phyloP scores from a whole-genome alignment of 2,329 filamentous ascomycete genomes.

The Pyrenophora teres region DNA sequence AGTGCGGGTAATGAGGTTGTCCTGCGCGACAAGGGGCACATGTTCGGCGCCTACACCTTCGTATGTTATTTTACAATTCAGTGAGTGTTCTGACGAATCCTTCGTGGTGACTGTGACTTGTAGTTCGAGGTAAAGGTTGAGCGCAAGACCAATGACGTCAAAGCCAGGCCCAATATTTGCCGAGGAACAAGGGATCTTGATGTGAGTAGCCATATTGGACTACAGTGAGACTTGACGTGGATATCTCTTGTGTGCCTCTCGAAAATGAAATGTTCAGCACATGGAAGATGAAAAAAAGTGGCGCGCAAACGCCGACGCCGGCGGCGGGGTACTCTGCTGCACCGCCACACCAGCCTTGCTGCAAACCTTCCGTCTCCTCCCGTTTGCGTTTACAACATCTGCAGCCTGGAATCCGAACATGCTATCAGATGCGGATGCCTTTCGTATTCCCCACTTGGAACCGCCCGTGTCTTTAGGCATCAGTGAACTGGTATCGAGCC shows the following conservation, averaged over 20 bases:
- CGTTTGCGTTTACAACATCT: too few species aligned
- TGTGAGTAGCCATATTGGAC: conserved; percentile 55
- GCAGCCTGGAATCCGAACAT: too few species aligned
- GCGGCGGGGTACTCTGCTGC: conserved; percentile 8
- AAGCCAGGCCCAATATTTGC: conserved; percentile 97
- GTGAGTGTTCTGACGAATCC: conserved; percentile 61
- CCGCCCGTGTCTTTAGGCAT: neutral
- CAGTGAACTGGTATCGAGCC: neutral
- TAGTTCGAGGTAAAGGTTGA: conserved; percentile 92
- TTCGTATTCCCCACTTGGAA: neutral
- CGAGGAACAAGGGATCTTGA: conserved; percentile 88
- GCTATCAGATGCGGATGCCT: too few species aligned
- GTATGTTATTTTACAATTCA: conserved; percentile 91
- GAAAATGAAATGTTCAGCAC: conserved; percentile 13
- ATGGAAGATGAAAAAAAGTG: conserved; percentile 12
- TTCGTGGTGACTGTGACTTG: conserved; percentile 70
- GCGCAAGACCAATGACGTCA: conserved; percentile 93
- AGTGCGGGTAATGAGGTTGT: conserved; percentile 91
- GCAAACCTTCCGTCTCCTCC: neutral
- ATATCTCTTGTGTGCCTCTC: conserved; percentile 7
- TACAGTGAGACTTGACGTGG: conserved; percentile 11
- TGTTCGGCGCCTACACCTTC: conserved; percentile 79
- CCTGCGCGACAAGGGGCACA: conserved; percentile 81
- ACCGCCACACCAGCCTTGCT: conserved; percentile 8
- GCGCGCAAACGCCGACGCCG: conserved; percentile 18